phyloP scores from a whole-genome alignment of 176 grass and related monocot genomes.

The Oryza rufipogon region DNA sequence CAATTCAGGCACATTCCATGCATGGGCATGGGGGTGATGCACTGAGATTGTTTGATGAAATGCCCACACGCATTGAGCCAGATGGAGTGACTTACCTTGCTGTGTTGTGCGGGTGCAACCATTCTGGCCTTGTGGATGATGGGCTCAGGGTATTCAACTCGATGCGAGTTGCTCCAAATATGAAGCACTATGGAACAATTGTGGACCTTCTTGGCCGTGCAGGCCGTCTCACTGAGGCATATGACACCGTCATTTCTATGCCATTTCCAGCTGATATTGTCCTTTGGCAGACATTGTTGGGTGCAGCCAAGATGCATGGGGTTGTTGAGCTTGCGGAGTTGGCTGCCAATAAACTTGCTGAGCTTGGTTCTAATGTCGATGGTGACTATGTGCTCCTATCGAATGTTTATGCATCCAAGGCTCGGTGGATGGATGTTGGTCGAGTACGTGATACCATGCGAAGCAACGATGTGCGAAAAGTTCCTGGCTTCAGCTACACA shows the following conservation, averaged over 20 bases:
- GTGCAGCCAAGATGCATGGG: conserved; percentile 66
- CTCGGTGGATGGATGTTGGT: conserved; percentile 69
- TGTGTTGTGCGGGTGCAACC: conserved; percentile 74
- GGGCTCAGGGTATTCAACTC: conserved; percentile 67
- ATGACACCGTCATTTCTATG: conserved; percentile 68
- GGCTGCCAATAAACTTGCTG: conserved; percentile 53
- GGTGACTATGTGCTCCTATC: conserved; percentile 91
- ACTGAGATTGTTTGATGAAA: conserved; percentile 73
- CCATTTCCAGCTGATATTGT: conserved; percentile 70
- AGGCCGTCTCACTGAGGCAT: conserved; percentile 67
- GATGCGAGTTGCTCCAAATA: conserved; percentile 62
- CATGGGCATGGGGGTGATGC: conserved; percentile 67
- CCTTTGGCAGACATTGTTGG: conserved; percentile 87
- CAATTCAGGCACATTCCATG: conserved; percentile 63
- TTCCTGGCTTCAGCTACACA: conserved; percentile 80
- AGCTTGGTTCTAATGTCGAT: conserved; percentile 78
- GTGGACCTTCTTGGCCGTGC: conserved; percentile 80
- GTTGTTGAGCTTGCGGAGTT: conserved; percentile 73
- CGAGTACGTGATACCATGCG: conserved; percentile 73
- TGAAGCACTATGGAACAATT: conserved; percentile 85
- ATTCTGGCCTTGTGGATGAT: conserved; percentile 79
- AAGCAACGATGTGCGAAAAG: conserved; percentile 72
- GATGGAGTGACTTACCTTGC: conserved; percentile 78
- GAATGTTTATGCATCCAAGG: conserved; percentile 80
- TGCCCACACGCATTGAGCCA: conserved; percentile 55